Conservation (phyloP, 371 early-diverging fungal species). For the Rhizopus arrhizus region DNA sequence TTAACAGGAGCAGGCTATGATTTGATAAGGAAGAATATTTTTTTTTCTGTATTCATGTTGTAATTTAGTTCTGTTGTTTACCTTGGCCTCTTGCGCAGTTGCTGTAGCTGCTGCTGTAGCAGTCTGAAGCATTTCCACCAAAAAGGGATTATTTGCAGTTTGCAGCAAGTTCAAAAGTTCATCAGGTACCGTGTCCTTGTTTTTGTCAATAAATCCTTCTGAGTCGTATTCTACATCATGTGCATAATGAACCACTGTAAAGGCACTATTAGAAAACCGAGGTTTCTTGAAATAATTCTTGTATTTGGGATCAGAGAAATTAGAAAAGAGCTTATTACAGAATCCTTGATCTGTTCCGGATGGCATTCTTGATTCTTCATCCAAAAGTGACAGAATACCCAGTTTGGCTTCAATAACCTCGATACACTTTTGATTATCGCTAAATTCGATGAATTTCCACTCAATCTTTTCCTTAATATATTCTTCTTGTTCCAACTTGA, state of each 20-base stretch:
- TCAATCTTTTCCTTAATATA: conserved; percentile 92
- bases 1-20: conserved; percentile 28
- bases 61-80: not conserved
- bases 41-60: not conserved
- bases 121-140: conserved; percentile 71
- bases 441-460: conserved; percentile 94
- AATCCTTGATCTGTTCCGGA: conserved; percentile 84
- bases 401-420: conserved; percentile 95
- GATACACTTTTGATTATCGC: conserved; percentile 99
- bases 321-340: conserved; percentile 81
- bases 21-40: not conserved
- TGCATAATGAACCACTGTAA: conserved; percentile 91
- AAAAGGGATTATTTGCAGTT: conserved; percentile 69
- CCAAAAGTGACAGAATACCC: conserved; percentile 95
- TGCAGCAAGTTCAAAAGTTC: conserved; percentile 81
- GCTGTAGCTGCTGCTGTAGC: conserved; percentile 56
- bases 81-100: conserved; percentile 36
- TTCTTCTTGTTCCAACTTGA: conserved; percentile 95
- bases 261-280: conserved; percentile 80
- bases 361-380: conserved; percentile 95
- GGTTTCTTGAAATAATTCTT: conserved; percentile 89
- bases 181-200: conserved; percentile 97
- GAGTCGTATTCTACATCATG: conserved; percentile 88
- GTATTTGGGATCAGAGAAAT: conserved; percentile 69
- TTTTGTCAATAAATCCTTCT: conserved; percentile 98